These are phyloP conservation scores for Grosmannia clavigera DNA, from an alignment of 2,329 filamentous ascomycete species.

Conservation along the genomic window DNA sequence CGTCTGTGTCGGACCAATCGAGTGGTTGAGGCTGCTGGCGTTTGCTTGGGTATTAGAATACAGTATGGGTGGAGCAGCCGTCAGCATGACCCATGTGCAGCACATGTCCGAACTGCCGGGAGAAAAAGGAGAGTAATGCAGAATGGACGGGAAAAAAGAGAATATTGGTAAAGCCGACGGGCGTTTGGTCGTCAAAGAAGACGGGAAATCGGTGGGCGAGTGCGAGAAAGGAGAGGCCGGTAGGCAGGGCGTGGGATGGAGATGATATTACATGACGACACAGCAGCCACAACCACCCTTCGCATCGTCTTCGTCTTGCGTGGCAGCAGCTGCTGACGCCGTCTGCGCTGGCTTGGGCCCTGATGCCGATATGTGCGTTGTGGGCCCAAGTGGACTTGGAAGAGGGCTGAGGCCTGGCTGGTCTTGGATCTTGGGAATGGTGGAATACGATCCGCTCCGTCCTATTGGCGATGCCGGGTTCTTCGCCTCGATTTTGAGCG, in stretches of 20 bases:
- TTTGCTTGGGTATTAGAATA: too few relatives aligned
- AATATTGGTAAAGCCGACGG: too few relatives aligned
- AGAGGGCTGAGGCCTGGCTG: constrained; percentile 26
- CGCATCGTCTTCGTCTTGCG: constrained; percentile 30
- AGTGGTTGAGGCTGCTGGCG: too few relatives aligned
- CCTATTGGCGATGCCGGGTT: constrained; percentile 30
- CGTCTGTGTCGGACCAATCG: too few relatives aligned
- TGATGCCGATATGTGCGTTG: constrained; percentile 22
- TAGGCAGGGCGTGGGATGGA: not conserved
- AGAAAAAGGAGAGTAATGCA: too few relatives aligned
- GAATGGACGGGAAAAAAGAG: too few relatives aligned
- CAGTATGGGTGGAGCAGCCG: too few relatives aligned
- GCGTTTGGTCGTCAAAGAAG: not conserved
- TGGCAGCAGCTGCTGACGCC: constrained; percentile 33
- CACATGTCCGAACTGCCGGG: too few relatives aligned
- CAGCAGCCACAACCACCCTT: constrained; percentile 57
- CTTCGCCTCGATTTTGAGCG: not conserved
- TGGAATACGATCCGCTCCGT: constrained; percentile 43
- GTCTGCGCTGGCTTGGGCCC: constrained; percentile 15
- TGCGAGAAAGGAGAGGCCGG: not conserved
- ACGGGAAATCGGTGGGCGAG: not conserved
- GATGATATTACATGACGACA: constrained; percentile 53
- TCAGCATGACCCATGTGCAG: too few relatives aligned
- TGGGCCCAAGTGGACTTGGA: constrained; percentile 33
- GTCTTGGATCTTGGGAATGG: constrained; percentile 48